Base-by-base conservation (phyloP, 2,329 filamentous ascomycete species). In the Epicoccum nigrum region DNA sequence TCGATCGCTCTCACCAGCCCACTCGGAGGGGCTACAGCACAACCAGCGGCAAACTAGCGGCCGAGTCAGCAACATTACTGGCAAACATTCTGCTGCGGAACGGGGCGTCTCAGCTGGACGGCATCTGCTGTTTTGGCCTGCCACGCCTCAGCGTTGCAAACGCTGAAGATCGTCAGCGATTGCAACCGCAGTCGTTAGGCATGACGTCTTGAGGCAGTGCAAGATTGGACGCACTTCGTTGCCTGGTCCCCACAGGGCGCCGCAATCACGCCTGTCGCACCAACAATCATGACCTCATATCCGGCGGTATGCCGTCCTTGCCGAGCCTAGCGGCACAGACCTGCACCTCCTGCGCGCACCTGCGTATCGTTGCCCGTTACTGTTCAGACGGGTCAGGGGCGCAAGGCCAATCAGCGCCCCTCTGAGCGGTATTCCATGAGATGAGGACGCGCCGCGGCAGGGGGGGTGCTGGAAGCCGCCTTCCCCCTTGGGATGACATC, bases 1-100 rank as follows among this genome's bases (percentile, higher is more conserved):
- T 47, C 49, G 43, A 52, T 52, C 49, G 49, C 49, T 21, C 32
- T n/a, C 49, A 47, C 32, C 21, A 43, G 39, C 33, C 49, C 49
- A 47, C 49, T 15, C 43, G 31, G 49, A 52, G 49, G 49, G 49
- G 43, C 49, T 33, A 32, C 17, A 43, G 32, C 32, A 38, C 49
- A 11, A 33, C 32, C 49, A 44, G 43, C 44, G 49, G 49, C 49
- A 52, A 52, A 33, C 39, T 42, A 43, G 21, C 38, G 38, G 40
- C 33, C 28, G 39, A 52, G 43, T 30, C 43, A 47, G 32, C 28
- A 44, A 19, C 47, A 32, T n/a, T 33, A 16, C 47, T 45, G 41
- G 30, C 37, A n/a, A 20, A 7, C 48, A 41, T 12, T 16, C 4
- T 35, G 49, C 49, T 43, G 33, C 43, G 43, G 43, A 47, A 42